Evolutionary conservation across 495 filamentous ascomycete species (phyloP), one percentile per base, ranked within the genome.

Genomic region (Aspergillus carlsbadensis): DNA sequence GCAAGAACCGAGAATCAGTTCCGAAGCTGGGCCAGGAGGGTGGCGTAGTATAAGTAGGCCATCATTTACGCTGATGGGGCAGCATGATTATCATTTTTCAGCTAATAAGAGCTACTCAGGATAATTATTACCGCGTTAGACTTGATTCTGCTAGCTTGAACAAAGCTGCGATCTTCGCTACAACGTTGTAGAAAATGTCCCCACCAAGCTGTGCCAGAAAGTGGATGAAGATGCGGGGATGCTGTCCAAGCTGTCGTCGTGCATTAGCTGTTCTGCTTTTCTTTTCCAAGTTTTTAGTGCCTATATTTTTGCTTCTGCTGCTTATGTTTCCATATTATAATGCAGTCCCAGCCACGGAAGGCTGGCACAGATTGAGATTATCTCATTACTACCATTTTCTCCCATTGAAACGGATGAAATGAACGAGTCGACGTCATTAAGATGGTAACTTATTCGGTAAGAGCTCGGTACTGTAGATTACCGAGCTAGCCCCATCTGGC

Each of bases 151-250:
- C 18, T 54, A 24, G 47, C 26, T 51, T 8, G 8, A n/a, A 13
- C 10, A 24, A 55, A 50, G 54, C 37, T 51, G 55, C 55, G 55
- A 57, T 57, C 43, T 48, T 59, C 43, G 57, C 48, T 47, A 21
- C 41, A 47, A 47, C 43, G 57, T 41, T 47, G 15, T 41, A 47
- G 41, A 46, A n/a, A 2, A 33, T 54, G 41, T 54, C 51, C 26
- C 51, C 52, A 60, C 57, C 43, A 10, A 36, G 17, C 5, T 1
- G 15, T 52, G 5, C 17, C 29, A 21, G n/a, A 36, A 26, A 29
- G 26, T 29, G 22, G 8, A 52, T 24, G n/a, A 18, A n/a, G 36
- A 56, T 56, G 53, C 53, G 53, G 53, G 50, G 50, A 40, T 48
- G 26, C 31, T 33, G 37, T 53, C 41, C 41, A 43, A 43, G 41